Evolutionary conservation across 352 stramenopile species (phyloP).

Genomic region (Phytophthora sansomeana): DNA sequence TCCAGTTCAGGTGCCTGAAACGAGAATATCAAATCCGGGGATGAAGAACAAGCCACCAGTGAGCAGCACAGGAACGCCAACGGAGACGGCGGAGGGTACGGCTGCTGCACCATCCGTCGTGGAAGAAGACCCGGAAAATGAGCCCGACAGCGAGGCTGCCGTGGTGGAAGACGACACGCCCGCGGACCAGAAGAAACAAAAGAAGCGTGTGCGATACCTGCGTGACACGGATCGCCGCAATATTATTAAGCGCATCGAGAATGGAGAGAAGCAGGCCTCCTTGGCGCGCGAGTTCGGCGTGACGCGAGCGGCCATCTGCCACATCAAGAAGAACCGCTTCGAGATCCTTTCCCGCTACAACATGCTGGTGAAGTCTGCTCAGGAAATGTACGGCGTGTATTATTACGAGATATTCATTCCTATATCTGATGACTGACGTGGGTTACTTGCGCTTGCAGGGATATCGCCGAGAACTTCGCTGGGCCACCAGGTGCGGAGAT

Average conservation of each 20-base stretch:
- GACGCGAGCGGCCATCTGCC: slow-evolving; percentile 71
- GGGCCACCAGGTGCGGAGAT: slow-evolving; percentile 32
- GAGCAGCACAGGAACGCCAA: background rate
- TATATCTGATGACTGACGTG: background rate
- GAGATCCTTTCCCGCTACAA: slow-evolving; percentile 79
- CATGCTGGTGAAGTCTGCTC: slow-evolving; percentile 57
- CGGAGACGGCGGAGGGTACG: background rate
- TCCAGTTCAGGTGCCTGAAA: background rate
- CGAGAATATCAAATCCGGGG: background rate
- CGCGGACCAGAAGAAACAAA: slow-evolving; percentile 14
- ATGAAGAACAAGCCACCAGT: slow-evolving; percentile 3
- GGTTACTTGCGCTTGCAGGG: slow-evolving; percentile 10
- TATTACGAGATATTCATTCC: no score
- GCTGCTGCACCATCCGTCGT: slow-evolving; percentile 7
- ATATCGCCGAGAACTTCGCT: slow-evolving; percentile 46
- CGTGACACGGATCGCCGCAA: slow-evolving; percentile 62
- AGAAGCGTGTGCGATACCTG: slow-evolving; percentile 66
- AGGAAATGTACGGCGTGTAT: slow-evolving; percentile 51
- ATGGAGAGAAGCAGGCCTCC: slow-evolving; percentile 68
- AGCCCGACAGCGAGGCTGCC: slow-evolving; percentile 7
- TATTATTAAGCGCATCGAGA: slow-evolving; percentile 76
- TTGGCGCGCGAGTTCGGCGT: slow-evolving; percentile 76
- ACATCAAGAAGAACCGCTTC: slow-evolving; percentile 83
- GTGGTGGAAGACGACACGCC: slow-evolving; percentile 3
- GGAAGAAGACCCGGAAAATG: slow-evolving; percentile 13